These are phyloP conservation scores for Candida odintsovae DNA, from an alignment of 805 yeast genomes.

Conservation along the genomic window DNA sequence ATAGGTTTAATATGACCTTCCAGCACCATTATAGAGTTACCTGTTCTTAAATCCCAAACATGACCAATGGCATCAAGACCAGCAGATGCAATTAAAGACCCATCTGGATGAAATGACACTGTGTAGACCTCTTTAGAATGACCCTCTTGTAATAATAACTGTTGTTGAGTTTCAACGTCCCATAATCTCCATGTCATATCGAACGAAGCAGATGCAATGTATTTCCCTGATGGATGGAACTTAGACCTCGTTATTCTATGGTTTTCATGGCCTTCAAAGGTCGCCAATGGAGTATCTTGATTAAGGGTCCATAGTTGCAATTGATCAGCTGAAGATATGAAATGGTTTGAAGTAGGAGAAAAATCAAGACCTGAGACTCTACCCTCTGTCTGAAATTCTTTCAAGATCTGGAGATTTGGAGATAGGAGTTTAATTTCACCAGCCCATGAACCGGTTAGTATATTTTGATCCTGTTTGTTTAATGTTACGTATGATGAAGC, in stretches of 20 bases:
- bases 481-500: constrained; percentile 59
- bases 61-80: constrained; percentile 72
- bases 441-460: constrained; percentile 81
- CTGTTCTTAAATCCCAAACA: constrained; percentile 85
- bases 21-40: constrained; percentile 52
- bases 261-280: constrained; percentile 37
- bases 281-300: constrained; percentile 4
- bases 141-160: constrained; percentile 74
- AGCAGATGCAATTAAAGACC: constrained; percentile 67
- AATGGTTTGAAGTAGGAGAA: constrained; percentile 33
- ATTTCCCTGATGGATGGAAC: constrained; percentile 59
- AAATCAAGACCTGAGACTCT: constrained; percentile 71
- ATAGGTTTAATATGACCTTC: constrained; percentile 70
- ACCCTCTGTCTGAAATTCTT: constrained; percentile 38
- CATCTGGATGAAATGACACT: constrained; percentile 66
- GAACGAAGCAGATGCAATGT: constrained; percentile 65
- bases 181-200: constrained; percentile 88
- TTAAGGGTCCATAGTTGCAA: constrained; percentile 31
- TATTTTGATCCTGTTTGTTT: constrained; percentile 29
- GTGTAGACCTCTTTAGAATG: constrained; percentile 70
- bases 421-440: constrained; percentile 58
- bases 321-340: constrained; percentile 45
- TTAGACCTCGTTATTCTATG: constrained; percentile 54
- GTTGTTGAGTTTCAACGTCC: constrained; percentile 52
- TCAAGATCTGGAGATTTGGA: constrained; percentile 28